phyloP scores from a whole-genome alignment of 2,329 filamentous ascomycete genomes.

The Colletotrichum incanum region DNA sequence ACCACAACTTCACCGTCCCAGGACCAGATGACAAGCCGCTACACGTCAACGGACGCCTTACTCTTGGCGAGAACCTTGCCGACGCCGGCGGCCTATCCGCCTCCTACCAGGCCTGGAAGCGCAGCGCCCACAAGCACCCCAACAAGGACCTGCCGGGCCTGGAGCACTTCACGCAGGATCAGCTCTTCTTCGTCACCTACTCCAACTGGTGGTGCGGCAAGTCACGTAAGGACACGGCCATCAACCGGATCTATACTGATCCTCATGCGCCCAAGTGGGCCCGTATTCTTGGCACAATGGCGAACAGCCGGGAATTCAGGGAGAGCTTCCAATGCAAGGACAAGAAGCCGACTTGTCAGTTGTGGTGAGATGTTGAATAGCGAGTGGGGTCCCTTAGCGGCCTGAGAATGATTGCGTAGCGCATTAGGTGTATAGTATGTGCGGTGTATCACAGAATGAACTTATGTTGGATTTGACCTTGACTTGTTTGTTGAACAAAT shows the following conservation, averaged over 20 bases:
- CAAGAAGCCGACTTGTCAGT: constrained; percentile 57
- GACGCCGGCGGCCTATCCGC: constrained; percentile 78
- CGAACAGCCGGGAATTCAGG: constrained; percentile 77
- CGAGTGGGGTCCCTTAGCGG: not conserved
- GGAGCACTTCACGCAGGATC: constrained; percentile 74
- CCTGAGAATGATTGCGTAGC: not conserved
- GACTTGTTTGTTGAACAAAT: not conserved
- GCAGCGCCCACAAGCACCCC: constrained; percentile 65
- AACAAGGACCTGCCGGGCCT: constrained; percentile 73
- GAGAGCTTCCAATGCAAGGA: constrained; percentile 77
- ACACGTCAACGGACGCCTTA: constrained; percentile 75
- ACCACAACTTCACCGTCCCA: constrained; percentile 71
- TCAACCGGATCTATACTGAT: constrained; percentile 73
- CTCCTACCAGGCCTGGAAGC: constrained; percentile 77
- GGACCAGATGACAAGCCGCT: constrained; percentile 70
- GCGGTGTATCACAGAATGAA: constrained; percentile 22
- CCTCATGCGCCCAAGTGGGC: constrained; percentile 76
- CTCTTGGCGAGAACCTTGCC: constrained; percentile 80
- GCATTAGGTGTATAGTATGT: constrained; percentile 10
- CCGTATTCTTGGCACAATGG: constrained; percentile 74
- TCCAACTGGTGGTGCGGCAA: constrained; percentile 79
- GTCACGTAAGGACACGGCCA: constrained; percentile 70
- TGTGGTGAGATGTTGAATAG: constrained; percentile 32
- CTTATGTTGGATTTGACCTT: not conserved
- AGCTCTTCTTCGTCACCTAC: constrained; percentile 79